These are phyloP conservation scores for Venturia asperata DNA, from an alignment of 2,329 filamentous ascomycete species.

Conservation along the genomic window DNA sequence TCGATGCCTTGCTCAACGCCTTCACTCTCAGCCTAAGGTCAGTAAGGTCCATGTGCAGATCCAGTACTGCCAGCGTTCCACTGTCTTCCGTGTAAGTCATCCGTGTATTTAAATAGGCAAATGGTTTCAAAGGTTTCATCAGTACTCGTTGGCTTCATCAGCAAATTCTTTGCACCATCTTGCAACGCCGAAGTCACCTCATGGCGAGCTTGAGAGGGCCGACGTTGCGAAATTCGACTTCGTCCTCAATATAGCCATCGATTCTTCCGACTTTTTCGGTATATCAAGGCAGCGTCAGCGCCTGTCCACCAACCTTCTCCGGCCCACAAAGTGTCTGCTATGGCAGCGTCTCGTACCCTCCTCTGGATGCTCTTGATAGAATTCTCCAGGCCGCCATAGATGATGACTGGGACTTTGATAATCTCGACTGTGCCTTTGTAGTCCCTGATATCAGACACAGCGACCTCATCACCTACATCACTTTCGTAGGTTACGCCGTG, in stretches of 20 bases:
- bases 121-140: no score
- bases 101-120: no score
- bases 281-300: neutral
- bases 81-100: no score
- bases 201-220: neutral
- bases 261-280: neutral
- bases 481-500: neutral
- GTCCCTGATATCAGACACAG: neutral
- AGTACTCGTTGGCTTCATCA: no score
- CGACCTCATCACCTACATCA: neutral
- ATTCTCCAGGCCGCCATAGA: neutral
- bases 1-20: no score
- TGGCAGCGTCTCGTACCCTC: slow-evolving; percentile 2
- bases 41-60: no score
- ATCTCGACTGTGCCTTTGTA: slow-evolving; percentile 5
- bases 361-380: neutral
- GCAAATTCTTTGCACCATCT: neutral
- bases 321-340: slow-evolving; percentile 4
- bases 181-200: neutral
- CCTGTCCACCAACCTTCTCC: slow-evolving; percentile 11
- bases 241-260: neutral
- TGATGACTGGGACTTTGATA: neutral
- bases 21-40: no score
- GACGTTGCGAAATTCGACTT: neutral
- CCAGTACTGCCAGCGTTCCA: no score